These are phyloP conservation scores for Arthrobotrys iridis DNA, from an alignment of 2,329 filamentous ascomycete genomes.

Conservation along the genomic window DNA sequence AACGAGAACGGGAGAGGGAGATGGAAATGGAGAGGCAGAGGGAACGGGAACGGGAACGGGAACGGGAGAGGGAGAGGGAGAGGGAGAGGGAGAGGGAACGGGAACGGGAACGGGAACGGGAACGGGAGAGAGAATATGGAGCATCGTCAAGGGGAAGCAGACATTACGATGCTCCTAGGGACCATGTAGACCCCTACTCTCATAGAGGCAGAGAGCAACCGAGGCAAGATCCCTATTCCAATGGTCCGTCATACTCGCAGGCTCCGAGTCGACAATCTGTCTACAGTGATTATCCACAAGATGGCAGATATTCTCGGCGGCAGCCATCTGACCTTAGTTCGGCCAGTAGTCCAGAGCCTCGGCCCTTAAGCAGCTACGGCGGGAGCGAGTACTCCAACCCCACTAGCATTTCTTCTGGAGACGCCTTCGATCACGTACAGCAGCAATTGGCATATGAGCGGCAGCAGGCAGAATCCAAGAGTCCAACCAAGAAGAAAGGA, in stretches of 20 bases:
- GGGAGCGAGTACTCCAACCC: conserved; percentile 90
- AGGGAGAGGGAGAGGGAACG: background rate
- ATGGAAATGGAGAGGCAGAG: background rate
- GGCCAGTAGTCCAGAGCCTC: conserved; percentile 74
- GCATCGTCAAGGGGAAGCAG: conserved; percentile 38
- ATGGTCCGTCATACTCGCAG: conserved; percentile 26
- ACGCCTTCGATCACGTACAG: conserved; percentile 45
- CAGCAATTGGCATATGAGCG: conserved; percentile 82
- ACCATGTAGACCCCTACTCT: conserved; percentile 9
- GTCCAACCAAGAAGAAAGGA: conserved; percentile 76
- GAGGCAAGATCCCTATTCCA: conserved; percentile 33
- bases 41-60: conserved; percentile 6
- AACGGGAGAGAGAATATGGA: conserved; percentile 20
- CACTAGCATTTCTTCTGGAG: conserved; percentile 63
- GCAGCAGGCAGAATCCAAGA: conserved; percentile 75
- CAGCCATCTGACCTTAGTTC: conserved; percentile 76
- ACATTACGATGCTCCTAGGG: conserved; percentile 23
- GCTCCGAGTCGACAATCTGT: conserved; percentile 63
- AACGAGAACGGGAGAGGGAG: conserved; percentile 1
- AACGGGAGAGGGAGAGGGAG: background rate
- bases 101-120: background rate
- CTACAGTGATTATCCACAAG: conserved; percentile 91
- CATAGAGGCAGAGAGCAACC: conserved; percentile 17
- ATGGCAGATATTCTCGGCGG: conserved; percentile 84
- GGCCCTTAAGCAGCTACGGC: conserved; percentile 80